Base-by-base conservation (phyloP, 306 rosid genomes). In the Sicyos baderoa region DNA sequence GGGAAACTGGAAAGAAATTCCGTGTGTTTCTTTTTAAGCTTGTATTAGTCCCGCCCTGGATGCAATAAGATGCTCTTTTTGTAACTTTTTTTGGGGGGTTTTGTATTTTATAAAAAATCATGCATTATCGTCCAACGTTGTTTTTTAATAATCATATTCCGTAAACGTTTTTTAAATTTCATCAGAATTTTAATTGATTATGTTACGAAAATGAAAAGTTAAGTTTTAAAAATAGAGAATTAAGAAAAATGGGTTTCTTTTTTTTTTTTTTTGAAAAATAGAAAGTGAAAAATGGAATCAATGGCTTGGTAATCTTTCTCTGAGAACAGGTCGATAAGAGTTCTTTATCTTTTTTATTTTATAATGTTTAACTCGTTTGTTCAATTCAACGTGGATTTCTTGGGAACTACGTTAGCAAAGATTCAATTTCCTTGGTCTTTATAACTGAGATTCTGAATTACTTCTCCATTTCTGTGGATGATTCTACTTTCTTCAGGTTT, bases 351-450 rank as follows among this genome's bases (percentile, higher is more conserved):
- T 22, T 45, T 45, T 17, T 32, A 11, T 1, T 23, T 47, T 22
- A 48, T 4, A 48, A 47, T 9, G 57, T 16, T 8, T 16, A 48
- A 67, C 45, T 51, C 57, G 29, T 23, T 48, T 49, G 11, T 47
- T 67, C 72, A 67, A 22, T 48, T 48, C 18, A 47, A 15, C 10
- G 54, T 49, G 14, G 44, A 21, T 37, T 67, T 67, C 44, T 67
- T 22, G 22, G 56, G 21, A 48, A 49, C 27, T 65, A 25, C 44
- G 50, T 7, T 67, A 23, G 2, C 16, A 0, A 23, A 23, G 53
- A 8, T 25, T 23, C 35, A 15, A 48, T 7, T 7, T 40, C 45
- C 1, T 40, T 16, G 22, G 27, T 25, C 18, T 17, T 70, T 51
- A 40, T 40, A 40, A 0, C 45, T 40, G 45, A 40, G 1, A 8